Conservation (phyloP, 1,284 basidiomycete genomes). For the Taiwanofungus camphoratus region DNA sequence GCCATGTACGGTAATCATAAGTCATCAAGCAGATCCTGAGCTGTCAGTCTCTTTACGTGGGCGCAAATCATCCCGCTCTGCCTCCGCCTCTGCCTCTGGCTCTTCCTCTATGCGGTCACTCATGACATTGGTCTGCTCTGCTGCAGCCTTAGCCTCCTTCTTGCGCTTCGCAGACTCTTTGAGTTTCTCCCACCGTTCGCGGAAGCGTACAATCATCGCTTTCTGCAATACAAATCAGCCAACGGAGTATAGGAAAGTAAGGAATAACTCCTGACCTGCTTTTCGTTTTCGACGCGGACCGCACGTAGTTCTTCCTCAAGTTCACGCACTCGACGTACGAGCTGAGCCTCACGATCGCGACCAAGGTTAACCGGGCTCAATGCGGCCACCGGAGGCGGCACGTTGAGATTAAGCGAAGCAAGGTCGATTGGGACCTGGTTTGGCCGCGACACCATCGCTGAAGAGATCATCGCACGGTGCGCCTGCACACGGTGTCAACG, state of each 20-base stretch:
- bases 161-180: slow-evolving; percentile 83
- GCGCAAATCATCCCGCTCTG: slow-evolving; percentile 27
- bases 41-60: neutral
- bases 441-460: slow-evolving; percentile 44
- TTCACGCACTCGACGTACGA: slow-evolving; percentile 61
- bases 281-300: slow-evolving; percentile 71
- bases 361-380: slow-evolving; percentile 37
- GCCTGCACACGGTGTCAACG: slow-evolving; percentile 41
- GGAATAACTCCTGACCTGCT: slow-evolving; percentile 58
- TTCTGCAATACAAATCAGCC: slow-evolving; percentile 42
- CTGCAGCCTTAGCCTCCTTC: slow-evolving; percentile 74
- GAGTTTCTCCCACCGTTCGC: slow-evolving; percentile 83
- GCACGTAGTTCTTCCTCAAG: slow-evolving; percentile 73
- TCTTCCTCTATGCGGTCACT: slow-evolving; percentile 71
- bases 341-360: slow-evolving; percentile 61
- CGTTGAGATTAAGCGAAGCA: slow-evolving; percentile 47
- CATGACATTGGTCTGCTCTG: slow-evolving; percentile 39
- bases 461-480: slow-evolving; percentile 69
- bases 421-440: slow-evolving; percentile 40
- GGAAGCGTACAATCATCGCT: slow-evolving; percentile 78
- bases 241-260: slow-evolving; percentile 10
- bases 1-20: too few species aligned
- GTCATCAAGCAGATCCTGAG: too few species aligned
- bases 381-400: slow-evolving; percentile 47
- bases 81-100: slow-evolving; percentile 72